These are phyloP conservation scores for Pythium coloratum DNA, from an alignment of 352 stramenopile genomes.

Conservation along the genomic window DNA sequence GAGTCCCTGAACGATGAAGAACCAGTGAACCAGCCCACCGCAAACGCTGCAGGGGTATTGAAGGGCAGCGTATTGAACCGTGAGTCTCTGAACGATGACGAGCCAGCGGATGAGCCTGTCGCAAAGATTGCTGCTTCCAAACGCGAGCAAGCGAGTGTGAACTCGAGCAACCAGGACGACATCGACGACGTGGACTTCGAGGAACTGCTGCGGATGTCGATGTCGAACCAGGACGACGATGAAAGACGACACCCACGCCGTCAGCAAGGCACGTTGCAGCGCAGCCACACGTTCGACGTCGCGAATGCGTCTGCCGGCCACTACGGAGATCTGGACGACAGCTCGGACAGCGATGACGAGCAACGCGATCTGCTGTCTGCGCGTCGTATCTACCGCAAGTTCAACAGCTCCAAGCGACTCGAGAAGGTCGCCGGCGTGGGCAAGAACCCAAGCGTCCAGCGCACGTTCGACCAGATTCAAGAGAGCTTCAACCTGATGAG, in stretches of 20 bases:
- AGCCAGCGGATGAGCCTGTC: background rate
- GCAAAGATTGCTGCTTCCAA: background rate
- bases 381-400: constrained; percentile 25
- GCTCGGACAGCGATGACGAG: constrained; percentile 25
- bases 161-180: constrained; percentile 16
- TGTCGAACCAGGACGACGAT: constrained; percentile 19
- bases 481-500: constrained; percentile 60
- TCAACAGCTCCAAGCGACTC: constrained; percentile 50
- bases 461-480: constrained; percentile 61
- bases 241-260: background rate
- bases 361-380: constrained; percentile 28
- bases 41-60: background rate
- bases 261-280: background rate
- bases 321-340: constrained; percentile 22
- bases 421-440: constrained; percentile 36
- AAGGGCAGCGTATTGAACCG: constrained; percentile 4
- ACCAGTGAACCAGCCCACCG: background rate
- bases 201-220: constrained; percentile 24
- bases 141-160: background rate
- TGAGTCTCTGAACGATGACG: constrained; percentile 3
- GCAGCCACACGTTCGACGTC: constrained; percentile 19
- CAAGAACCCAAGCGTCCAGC: constrained; percentile 47
- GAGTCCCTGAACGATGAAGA: constrained; percentile 7
- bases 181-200: constrained; percentile 29
- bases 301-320: constrained; percentile 7